Conservation (phyloP, 2,329 filamentous ascomycete species). For the Periglandula ipomoeae region DNA sequence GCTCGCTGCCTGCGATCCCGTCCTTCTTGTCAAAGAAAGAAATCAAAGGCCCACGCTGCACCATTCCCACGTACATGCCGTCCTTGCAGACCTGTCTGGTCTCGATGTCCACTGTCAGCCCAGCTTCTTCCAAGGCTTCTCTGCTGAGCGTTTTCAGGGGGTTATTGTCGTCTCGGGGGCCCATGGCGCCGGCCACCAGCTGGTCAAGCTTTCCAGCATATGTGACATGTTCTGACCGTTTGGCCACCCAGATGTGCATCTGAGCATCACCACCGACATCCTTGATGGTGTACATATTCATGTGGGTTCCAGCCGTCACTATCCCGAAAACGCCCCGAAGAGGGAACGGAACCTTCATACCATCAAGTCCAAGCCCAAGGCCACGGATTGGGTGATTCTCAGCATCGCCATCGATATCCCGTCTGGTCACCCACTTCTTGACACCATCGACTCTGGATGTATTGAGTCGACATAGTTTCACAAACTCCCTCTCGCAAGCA, state of each 20-base stretch:
- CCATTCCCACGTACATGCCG: conserved; percentile 14
- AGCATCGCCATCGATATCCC: conserved; percentile 8
- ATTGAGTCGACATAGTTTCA: conserved; percentile 18
- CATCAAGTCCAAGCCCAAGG: conserved; percentile 11
- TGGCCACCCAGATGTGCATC: conserved; percentile 25
- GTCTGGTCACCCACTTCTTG: conserved; percentile 15
- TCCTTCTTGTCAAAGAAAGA: conserved; percentile 27
- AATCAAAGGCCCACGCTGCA: conserved; percentile 17
- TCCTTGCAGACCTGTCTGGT: conserved; percentile 13
- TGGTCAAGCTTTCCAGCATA: conserved; percentile 28
- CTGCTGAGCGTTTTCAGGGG: conserved; percentile 20
- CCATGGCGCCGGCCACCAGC: conserved; percentile 27
- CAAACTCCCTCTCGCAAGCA: conserved; percentile 9
- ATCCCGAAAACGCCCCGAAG: conserved; percentile 26
- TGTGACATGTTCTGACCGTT: conserved; percentile 19
- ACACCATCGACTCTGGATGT: conserved; percentile 17
- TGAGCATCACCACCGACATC: conserved; percentile 12
- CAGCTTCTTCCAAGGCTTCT: conserved; percentile 26
- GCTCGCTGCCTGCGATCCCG: conserved; percentile 18
- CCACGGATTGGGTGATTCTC: conserved; percentile 21
- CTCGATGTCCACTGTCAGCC: conserved; percentile 16
- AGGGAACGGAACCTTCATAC: conserved; percentile 22
- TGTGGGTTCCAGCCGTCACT: conserved; percentile 26
- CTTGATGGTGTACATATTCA: conserved; percentile 25
- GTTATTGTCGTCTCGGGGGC: conserved; percentile 17